Base-by-base conservation (phyloP, 2,329 filamentous ascomycete species). In the Ceratocystis colombiana region DNA sequence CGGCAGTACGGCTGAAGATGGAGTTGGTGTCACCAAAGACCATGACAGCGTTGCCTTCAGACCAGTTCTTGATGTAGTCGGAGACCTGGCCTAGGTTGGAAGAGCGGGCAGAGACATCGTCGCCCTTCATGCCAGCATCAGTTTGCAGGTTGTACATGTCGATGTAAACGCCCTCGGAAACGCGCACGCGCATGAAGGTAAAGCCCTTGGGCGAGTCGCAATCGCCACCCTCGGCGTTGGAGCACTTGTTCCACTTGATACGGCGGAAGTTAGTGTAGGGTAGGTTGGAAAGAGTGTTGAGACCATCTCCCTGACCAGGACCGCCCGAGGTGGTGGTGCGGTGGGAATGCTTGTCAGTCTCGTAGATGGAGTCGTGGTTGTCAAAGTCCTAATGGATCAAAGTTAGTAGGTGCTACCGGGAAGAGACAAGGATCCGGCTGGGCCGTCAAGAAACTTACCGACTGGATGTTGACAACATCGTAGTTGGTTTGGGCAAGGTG, bases 161-260 rank as follows among this genome's bases (percentile, higher is more conserved):
- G 25, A 86, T 73, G 68, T 81, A 85, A 6, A 83, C 78, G n/a
- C 64, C 64, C 62, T 62, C 62, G 6, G 77, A 78, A 15, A 87
- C 70, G 22, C 77, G 74, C 50, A 81, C 73, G 10, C 84, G 80
- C 84, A 88, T 87, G 62, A 84, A 84, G 0, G 84, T 87, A 73
- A 87, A 88, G 15, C 86, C 86, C 73, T 88, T 88, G 25, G 84
- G 86, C 0, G 85, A 88, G 69, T 88, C 75, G 72, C 86, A 88
- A 72, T 88, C 86, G 1, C 73, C 71, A 0, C 78, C 79, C 0
- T 80, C 82, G 44, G 79, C 78, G 71, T 82, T 73, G 67, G 80
- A 83, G 74, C 85, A 87, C 1, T 72, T 76, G 30, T 77, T 73
- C 84, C 86, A 88, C 71, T 84, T 83, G 62, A 79, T 75, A 12